Evolutionary conservation across 2,329 filamentous ascomycete species (phyloP).

Genomic region (Lasiodiplodia sp.): DNA sequence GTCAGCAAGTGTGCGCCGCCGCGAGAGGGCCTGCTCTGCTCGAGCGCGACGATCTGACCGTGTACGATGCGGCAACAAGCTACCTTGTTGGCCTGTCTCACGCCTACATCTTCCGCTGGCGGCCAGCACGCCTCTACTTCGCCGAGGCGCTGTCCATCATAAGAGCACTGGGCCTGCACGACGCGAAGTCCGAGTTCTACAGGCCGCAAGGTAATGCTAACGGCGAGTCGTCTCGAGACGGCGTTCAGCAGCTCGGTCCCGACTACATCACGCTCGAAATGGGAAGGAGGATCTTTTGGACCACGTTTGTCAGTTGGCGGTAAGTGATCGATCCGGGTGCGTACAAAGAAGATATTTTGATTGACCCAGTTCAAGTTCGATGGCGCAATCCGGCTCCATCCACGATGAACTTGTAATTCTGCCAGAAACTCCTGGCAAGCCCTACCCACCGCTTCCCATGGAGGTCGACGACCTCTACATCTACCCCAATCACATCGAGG

Average conservation of each 20-base stretch:
- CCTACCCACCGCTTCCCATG: slow-evolving; percentile 79
- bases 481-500: slow-evolving; percentile 71
- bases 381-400: slow-evolving; percentile 77
- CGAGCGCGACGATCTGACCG: slow-evolving; percentile 61
- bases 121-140: slow-evolving; percentile 73
- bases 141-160: slow-evolving; percentile 75
- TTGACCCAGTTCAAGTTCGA: slow-evolving; percentile 60
- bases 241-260: slow-evolving; percentile 1
- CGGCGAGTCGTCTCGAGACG: slow-evolving; percentile 13
- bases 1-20: slow-evolving; percentile 71
- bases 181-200: slow-evolving; percentile 51
- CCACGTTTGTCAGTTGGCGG: slow-evolving; percentile 76
- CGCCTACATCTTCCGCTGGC: slow-evolving; percentile 73
- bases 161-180: slow-evolving; percentile 71
- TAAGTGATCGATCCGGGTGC: slow-evolving; percentile 39
- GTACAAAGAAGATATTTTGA: slow-evolving; percentile 23
- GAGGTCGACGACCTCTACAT: slow-evolving; percentile 88
- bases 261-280: slow-evolving; percentile 59
- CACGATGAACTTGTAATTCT: slow-evolving; percentile 77
- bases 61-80: slow-evolving; percentile 74
- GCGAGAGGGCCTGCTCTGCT: slow-evolving; percentile 68
- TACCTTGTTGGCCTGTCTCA: slow-evolving; percentile 75
- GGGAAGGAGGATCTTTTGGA: slow-evolving; percentile 76
- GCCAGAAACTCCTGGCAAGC: slow-evolving; percentile 76
- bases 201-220: slow-evolving; percentile 15